Conservation (phyloP, 805 yeast genomes). For the Cyberlindnera saturnus region DNA sequence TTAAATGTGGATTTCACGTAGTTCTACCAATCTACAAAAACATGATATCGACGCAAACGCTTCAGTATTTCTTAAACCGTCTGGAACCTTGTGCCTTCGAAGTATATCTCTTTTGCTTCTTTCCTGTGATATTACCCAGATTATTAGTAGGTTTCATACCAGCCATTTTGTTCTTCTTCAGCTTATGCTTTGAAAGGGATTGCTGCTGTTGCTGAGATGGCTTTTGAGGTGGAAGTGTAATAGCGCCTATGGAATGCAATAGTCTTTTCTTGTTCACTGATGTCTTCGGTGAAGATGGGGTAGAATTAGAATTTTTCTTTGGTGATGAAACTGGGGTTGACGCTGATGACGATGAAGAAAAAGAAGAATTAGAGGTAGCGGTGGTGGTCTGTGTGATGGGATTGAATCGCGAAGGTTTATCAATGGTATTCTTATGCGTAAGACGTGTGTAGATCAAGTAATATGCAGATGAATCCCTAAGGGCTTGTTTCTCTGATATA, state of each 20-base stretch:
- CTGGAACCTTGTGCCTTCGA: constrained; percentile 14
- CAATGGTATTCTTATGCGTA: constrained; percentile 44
- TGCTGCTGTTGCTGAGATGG: not conserved
- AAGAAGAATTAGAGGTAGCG: not conserved
- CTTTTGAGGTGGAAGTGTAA: constrained; percentile 1
- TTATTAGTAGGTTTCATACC: constrained; percentile 21
- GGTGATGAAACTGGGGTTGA: not conserved
- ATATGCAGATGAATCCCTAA: constrained; percentile 85
- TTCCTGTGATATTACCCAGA: constrained; percentile 13
- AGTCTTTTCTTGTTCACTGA: constrained; percentile 3
- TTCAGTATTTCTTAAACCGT: constrained; percentile 19
- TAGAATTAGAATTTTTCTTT: not conserved
- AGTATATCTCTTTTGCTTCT: constrained; percentile 17
- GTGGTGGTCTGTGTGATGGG: not conserved
- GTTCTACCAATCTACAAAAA: too few species aligned
- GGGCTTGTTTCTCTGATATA: constrained; percentile 65
- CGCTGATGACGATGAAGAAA: not conserved
- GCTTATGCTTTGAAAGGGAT: not conserved
- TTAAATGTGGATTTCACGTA: too few species aligned
- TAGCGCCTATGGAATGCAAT: not conserved
- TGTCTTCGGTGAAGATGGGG: constrained; percentile 1
- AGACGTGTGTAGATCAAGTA: constrained; percentile 78
- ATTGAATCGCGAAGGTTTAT: constrained; percentile 3
- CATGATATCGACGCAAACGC: not conserved
- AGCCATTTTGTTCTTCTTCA: constrained; percentile 12